A percentile compares a stretch with the other conserved stretches of the same genome.
Conservation (phyloP, 164 flowering plant genomes). For the Tinospora cordifolia region DNA sequence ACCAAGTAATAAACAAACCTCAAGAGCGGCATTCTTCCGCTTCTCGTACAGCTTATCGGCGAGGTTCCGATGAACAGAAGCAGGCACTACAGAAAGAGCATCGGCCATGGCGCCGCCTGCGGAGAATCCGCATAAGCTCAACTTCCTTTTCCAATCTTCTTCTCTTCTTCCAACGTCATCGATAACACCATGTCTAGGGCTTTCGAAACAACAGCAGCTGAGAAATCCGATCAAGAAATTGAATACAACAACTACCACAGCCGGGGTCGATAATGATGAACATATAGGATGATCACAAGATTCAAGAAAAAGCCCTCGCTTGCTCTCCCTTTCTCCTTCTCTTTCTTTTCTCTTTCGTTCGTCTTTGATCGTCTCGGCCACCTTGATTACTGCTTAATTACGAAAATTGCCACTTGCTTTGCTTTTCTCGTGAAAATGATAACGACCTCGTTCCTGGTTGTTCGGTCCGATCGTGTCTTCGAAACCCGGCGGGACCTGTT, state of each 20-base stretch:
- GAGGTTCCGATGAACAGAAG: slow-evolving; percentile 69
- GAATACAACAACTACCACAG: too few relatives aligned
- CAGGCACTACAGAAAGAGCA: slow-evolving; percentile 51
- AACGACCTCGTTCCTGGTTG: too few relatives aligned
- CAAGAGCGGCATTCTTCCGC: slow-evolving; percentile 97
- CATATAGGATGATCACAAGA: background rate
- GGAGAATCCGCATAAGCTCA: background rate
- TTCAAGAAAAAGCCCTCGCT: background rate
- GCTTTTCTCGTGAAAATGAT: background rate
- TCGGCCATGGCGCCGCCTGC: slow-evolving; percentile 46
- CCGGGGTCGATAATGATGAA: background rate
- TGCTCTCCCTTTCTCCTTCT: background rate
- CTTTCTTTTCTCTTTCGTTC: slow-evolving; percentile 1
- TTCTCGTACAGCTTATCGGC: slow-evolving; percentile 94
- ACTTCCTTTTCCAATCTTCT: slow-evolving; percentile 22
- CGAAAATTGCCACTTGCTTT: slow-evolving; percentile 7
- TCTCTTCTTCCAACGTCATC: slow-evolving; percentile 23
- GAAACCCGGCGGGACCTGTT: too few relatives aligned
- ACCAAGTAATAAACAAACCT: slow-evolving; percentile 22
- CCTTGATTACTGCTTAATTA: slow-evolving; percentile 11
- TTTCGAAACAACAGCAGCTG: slow-evolving; percentile 11
- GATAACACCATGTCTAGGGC: slow-evolving; percentile 22
- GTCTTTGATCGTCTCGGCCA: slow-evolving; percentile 13
- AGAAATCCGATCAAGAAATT: background rate
- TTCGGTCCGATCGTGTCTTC: too few relatives aligned